These are phyloP conservation scores for Glonium stellatum DNA, from an alignment of 495 filamentous ascomycete species.

Conservation along the genomic window DNA sequence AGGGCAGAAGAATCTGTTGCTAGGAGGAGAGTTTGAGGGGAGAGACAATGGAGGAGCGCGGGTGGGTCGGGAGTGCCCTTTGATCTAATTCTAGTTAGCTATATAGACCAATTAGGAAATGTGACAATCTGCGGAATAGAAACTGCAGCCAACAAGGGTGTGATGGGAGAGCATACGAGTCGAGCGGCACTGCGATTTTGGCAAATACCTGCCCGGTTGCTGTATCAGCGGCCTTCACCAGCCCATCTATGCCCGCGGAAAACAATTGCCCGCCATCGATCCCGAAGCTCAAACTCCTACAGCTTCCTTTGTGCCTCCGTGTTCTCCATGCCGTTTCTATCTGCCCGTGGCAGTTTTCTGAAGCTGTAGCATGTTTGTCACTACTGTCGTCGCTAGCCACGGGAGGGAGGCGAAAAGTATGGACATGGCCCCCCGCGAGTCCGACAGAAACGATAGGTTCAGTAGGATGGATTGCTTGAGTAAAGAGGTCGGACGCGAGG, in stretches of 20 bases:
- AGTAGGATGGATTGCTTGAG: conserved; percentile 77
- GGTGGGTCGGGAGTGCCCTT: conserved; percentile 54
- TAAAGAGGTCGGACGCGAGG: conserved; percentile 78
- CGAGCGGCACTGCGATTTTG: conserved; percentile 58
- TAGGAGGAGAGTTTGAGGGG: conserved; percentile 80
- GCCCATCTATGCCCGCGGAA: conserved; percentile 81
- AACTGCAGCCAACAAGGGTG: neutral
- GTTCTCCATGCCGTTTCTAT: conserved; percentile 86
- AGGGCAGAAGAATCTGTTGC: conserved; percentile 84
- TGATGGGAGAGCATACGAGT: conserved; percentile 20
- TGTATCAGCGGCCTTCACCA: conserved; percentile 79
- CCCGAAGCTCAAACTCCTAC: conserved; percentile 68
- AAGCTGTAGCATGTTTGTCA: conserved; percentile 32
- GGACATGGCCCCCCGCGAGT: conserved; percentile 75
- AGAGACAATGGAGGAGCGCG: conserved; percentile 69
- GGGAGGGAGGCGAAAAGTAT: conserved; percentile 74
- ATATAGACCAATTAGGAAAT: neutral
- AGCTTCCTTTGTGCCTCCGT: conserved; percentile 85
- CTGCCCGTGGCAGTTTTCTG: conserved; percentile 51
- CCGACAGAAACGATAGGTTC: conserved; percentile 80
- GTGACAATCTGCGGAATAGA: neutral
- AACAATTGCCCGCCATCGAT: conserved; percentile 70
- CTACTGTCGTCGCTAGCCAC: conserved; percentile 35
- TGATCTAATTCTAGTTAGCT: conserved; percentile 11
- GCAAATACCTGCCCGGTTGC: conserved; percentile 73